Evolutionary conservation across 306 rosid species (phyloP), one percentile per base, ranked within the genome.

Genomic region (Comarum palustre): DNA sequence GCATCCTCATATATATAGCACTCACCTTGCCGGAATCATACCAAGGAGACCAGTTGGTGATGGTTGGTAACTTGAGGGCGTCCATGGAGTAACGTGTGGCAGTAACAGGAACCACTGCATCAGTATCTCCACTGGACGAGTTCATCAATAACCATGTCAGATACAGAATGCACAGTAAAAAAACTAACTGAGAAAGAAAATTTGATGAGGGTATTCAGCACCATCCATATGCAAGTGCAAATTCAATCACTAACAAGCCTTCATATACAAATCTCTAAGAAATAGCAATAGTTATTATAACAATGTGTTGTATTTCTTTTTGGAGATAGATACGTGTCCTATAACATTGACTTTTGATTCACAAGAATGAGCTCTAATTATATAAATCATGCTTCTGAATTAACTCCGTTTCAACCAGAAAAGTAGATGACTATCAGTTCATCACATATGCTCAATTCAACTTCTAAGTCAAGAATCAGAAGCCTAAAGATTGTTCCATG

Each of bases 41-140:
- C 99, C 99, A 91, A 4, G 97, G 89, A 52, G 82, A 85, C 99
- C 99, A 91, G 69, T 87, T 90, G 81, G 75, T 78, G 77, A 91
- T 2, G 69, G 99, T 91, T 22, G 87, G 96, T 61, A 91, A 91
- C 83, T 95, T 91, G 80, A 91, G 78, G 39, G 99, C 96, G 60
- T 82, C 90, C 1, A 95, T 91, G 42, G 97, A 95, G 68, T 91
- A 92, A 79, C 96, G 80, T 16, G 97, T 90, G 25, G 97, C 97
- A 31, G 96, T 90, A 66, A 95, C 75, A 0, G 93, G 99, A 80
- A 95, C 96, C 74, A 91, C 93, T 1, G 97, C 66, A 83, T 95
- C 99, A 14, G 96, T 91, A 82, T 95, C 97, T 41, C 99, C 99
- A 42, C 99, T 91, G 82, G 55, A 76, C 31, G 52, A 64, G 50